Evolutionary conservation across 2,329 filamentous ascomycete species (phyloP).

Genomic region (Trichoderma pleuroti): DNA sequence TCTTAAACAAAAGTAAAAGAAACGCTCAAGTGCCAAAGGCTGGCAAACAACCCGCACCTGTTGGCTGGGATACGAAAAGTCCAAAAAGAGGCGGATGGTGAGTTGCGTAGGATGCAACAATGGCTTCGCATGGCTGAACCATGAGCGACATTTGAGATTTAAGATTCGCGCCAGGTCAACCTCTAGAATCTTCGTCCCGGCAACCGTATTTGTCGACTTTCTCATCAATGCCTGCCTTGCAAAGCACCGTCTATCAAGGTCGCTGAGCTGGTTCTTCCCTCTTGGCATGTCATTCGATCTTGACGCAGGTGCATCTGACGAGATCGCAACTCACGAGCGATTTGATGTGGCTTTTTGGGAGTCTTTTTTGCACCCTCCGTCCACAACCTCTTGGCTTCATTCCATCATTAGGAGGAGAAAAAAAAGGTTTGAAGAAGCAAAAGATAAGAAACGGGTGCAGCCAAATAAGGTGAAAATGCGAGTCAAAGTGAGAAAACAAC

Average conservation of each 20-base stretch:
- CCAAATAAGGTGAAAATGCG: neutral
- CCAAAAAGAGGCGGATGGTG: constrained; percentile 20
- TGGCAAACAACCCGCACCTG: neutral
- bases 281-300: neutral
- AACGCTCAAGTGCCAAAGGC: constrained; percentile 4
- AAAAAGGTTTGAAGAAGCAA: neutral
- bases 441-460: neutral
- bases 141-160: neutral
- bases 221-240: neutral
- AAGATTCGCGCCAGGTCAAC: neutral
- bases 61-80: constrained; percentile 22
- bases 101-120: neutral
- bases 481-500: neutral
- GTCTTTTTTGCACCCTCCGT: too few relatives aligned
- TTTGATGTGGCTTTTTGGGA: neutral
- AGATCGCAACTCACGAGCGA: neutral
- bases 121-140: neutral
- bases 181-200: neutral
- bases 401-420: neutral
- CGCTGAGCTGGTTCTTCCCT: neutral
- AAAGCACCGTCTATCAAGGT: too few relatives aligned
- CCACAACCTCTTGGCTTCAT: neutral
- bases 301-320: neutral
- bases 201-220: neutral
- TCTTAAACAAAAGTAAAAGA: constrained; percentile 3